Evolutionary conservation across 2,329 filamentous ascomycete species (phyloP).

Genomic region (Penicillium psychrosexuale): DNA sequence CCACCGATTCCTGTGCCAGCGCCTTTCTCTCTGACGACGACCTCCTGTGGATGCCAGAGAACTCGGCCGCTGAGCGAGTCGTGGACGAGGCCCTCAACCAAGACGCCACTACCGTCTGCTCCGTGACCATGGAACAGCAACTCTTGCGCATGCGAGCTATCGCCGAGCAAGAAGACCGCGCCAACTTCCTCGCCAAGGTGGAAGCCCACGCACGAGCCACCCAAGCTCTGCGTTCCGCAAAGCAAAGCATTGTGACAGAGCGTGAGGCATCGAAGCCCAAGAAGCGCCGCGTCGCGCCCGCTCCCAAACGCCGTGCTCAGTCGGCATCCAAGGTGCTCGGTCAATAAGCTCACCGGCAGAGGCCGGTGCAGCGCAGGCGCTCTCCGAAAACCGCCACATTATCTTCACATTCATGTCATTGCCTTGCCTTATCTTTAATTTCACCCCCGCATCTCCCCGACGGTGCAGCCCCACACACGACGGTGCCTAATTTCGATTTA

Average conservation of each 20-base stretch:
- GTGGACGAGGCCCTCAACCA: slow-evolving; percentile 29
- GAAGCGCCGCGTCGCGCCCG: slow-evolving; percentile 29
- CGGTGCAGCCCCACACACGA: not conserved
- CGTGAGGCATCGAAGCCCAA: slow-evolving; percentile 28
- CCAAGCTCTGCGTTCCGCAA: slow-evolving; percentile 37
- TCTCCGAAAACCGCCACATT: slow-evolving; percentile 7
- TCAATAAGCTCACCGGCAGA: not conserved
- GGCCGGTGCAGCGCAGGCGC: slow-evolving; percentile 22
- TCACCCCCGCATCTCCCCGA: slow-evolving; percentile 3
- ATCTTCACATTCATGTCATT: slow-evolving; percentile 6
- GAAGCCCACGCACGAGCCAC: slow-evolving; percentile 42
- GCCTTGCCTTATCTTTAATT: slow-evolving; percentile 10
- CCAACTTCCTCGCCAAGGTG: slow-evolving; percentile 40
- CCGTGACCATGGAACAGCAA: slow-evolving; percentile 41
- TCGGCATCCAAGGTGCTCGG: slow-evolving; percentile 21
- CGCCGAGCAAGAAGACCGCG: slow-evolving; percentile 39
- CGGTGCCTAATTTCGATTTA: not conserved
- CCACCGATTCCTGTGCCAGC: slow-evolving; percentile 32
- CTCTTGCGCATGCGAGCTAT: slow-evolving; percentile 36
- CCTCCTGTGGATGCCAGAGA: slow-evolving; percentile 35
- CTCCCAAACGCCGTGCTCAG: slow-evolving; percentile 28
- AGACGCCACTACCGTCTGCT: slow-evolving; percentile 23
- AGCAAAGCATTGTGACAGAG: slow-evolving; percentile 25
- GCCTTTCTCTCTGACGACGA: slow-evolving; percentile 46
- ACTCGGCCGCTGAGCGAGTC: slow-evolving; percentile 24